Evolutionary conservation across 73 alveolate species (phyloP).

Genomic region (Breviolum minutum): DNA sequence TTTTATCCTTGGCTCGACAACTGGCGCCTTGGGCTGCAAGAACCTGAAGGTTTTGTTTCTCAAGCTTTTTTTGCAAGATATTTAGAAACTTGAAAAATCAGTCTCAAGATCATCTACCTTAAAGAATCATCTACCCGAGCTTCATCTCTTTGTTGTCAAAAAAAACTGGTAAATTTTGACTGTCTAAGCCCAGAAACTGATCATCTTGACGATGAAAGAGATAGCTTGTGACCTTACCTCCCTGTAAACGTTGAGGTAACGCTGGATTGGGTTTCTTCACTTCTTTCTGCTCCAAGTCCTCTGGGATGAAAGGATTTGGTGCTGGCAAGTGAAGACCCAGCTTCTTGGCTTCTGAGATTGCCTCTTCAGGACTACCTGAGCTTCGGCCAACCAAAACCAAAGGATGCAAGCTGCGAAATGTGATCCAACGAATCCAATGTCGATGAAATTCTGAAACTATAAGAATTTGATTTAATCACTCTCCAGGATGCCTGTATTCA

Average conservation of each 20-base stretch:
- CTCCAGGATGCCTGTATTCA: neutral
- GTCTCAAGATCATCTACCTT: too few species aligned
- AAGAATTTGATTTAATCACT: neutral
- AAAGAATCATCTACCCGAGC: too few species aligned
- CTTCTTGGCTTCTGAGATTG: neutral
- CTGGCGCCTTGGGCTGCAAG: conserved; percentile 39
- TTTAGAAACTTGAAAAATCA: too few species aligned
- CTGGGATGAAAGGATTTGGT: conserved; percentile 84
- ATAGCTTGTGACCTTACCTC: neutral
- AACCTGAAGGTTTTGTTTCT: too few species aligned
- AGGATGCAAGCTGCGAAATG: neutral
- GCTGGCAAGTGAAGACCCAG: conserved; percentile 48
- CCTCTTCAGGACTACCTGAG: conserved; percentile 33
- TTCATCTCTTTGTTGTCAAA: too few species aligned
- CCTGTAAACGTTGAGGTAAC: conserved; percentile 17
- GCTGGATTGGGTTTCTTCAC: neutral
- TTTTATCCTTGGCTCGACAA: too few species aligned
- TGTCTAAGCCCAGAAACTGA: neutral
- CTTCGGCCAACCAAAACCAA: neutral
- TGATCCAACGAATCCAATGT: neutral
- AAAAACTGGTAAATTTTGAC: neutral
- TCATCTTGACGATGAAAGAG: conserved; percentile 50
- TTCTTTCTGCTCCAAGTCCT: conserved; percentile 49
- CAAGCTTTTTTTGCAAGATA: too few species aligned
- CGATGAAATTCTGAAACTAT: neutral